A percentile compares a stretch with the other conserved stretches of the same genome.
These are phyloP conservation scores for Syncephalastrum sp. DNA, from an alignment of 371 early-diverging fungal genomes.

Conservation along the genomic window DNA sequence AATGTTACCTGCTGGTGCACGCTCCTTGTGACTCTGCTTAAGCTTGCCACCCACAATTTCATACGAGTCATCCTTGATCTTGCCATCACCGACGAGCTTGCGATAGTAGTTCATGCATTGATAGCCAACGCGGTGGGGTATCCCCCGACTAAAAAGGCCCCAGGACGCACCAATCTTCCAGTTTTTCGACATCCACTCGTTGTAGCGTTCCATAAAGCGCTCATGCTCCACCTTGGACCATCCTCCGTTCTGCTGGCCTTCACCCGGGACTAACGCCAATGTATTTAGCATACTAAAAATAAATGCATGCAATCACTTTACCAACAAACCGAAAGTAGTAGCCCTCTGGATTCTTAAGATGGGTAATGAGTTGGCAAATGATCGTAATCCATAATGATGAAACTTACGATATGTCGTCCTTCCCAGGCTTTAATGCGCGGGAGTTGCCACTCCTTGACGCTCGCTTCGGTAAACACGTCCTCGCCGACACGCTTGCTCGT, in stretches of 20 bases:
- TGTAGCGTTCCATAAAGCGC: constrained; percentile 54
- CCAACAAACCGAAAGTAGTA: constrained; percentile 76
- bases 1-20: constrained; percentile 30
- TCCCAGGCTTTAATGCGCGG: constrained; percentile 66
- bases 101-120: constrained; percentile 67
- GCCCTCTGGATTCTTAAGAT: constrained; percentile 50
- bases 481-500: constrained; percentile 37
- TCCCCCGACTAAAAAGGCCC: constrained; percentile 59
- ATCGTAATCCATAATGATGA: too few species aligned
- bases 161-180: constrained; percentile 58
- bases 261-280: constrained; percentile 41
- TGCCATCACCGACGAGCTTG: constrained; percentile 46
- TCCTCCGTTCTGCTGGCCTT: constrained; percentile 58
- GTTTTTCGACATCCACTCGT: constrained; percentile 52
- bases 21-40: constrained; percentile 43
- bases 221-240: constrained; percentile 48
- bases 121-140: constrained; percentile 63
- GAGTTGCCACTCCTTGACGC: constrained; percentile 57
- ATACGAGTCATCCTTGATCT: constrained; percentile 51
- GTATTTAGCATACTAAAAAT: too few species aligned
- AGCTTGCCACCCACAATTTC: constrained; percentile 53
- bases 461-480: constrained; percentile 52
- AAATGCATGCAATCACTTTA: constrained; percentile 11
- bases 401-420: constrained; percentile 37
- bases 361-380: too few species aligned